These are phyloP conservation scores for Ophiostoma sp. DNA, from an alignment of 2,329 filamentous ascomycete genomes.

Conservation along the genomic window DNA sequence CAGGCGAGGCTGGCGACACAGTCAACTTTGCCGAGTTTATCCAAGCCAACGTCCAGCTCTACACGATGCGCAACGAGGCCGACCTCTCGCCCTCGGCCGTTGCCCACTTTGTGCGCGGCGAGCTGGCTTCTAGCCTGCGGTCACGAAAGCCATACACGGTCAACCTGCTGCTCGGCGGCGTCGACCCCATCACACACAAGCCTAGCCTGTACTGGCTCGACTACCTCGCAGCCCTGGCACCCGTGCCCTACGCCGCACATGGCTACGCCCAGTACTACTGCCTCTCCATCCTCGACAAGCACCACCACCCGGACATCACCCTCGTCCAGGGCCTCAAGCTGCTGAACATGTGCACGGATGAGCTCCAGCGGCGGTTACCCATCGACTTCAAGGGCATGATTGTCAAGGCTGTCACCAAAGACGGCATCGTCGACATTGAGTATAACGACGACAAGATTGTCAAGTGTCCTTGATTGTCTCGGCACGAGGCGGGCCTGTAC, in stretches of 20 bases:
- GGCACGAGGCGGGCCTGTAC: not conserved
- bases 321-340: constrained; percentile 88
- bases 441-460: constrained; percentile 77
- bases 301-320: constrained; percentile 91
- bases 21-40: constrained; percentile 99
- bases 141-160: constrained; percentile 94
- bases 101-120: constrained; percentile 86
- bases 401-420: constrained; percentile 92
- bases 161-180: constrained; percentile 89
- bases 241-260: constrained; percentile 91
- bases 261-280: constrained; percentile 99
- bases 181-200: constrained; percentile 86
- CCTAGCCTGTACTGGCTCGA: constrained; percentile 95
- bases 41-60: constrained; percentile 95
- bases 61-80: constrained; percentile 95
- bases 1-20: constrained; percentile 94
- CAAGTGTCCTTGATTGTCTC: constrained; percentile 35
- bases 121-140: constrained; percentile 84
- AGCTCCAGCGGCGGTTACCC: constrained; percentile 91
- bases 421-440: constrained; percentile 78
- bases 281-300: constrained; percentile 94
- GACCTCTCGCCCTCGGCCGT: constrained; percentile 86
- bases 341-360: constrained; percentile 89
- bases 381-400: constrained; percentile 98
- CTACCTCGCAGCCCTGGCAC: constrained; percentile 83